Evolutionary conservation across 202 grass and related monocot species (phyloP), one percentile per base, ranked within the genome.

Genomic region (Saccharum hybrid): DNA sequence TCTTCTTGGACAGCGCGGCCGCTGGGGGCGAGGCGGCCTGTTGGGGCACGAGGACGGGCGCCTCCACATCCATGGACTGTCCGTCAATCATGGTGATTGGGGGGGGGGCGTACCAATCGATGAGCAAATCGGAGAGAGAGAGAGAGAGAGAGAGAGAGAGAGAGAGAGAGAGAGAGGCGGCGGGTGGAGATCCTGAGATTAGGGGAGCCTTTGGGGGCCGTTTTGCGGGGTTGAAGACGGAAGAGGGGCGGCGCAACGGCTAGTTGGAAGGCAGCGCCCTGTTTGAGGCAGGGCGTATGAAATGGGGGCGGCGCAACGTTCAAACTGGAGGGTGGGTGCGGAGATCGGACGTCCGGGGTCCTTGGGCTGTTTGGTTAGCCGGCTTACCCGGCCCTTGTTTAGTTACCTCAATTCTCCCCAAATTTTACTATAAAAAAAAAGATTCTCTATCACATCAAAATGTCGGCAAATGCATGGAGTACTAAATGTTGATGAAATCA

Each of bases 181-280:
- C 16, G 62, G 11, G 18, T 52, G 71, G 7, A 69, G 57, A 72
- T 28, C 11, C 23, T 8, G 34, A 42, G 78, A 9, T 49, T 7
- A 66, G 41, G 8, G 68, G 57, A 42, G 37, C 2, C 16, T 77
- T 74, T 78, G 45, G 77, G 28, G 8, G 0, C n/a, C 0, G 56
- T 60, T 60, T 37, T 23, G 74, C 23, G 4, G 73, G 31, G 37
- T 61, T 26, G 33, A 62, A 79, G 74, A 41, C 14, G 72, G 78
- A 40, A 56, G 42, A 16, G 31, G 13, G 37, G 52, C 30, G 52
- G 69, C 63, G 26, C 70, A 83, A 90, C 88, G 75, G 84, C 80
- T 83, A 86, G 75, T 86, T 13, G 37, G 14, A 11, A 74, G 30
- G 52, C 51, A 31, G 65, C 37, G 12, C 45, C 45, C 12, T 48